These are phyloP conservation scores for Yarrowia deformans DNA, from an alignment of 805 yeast species.

Conservation along the genomic window DNA sequence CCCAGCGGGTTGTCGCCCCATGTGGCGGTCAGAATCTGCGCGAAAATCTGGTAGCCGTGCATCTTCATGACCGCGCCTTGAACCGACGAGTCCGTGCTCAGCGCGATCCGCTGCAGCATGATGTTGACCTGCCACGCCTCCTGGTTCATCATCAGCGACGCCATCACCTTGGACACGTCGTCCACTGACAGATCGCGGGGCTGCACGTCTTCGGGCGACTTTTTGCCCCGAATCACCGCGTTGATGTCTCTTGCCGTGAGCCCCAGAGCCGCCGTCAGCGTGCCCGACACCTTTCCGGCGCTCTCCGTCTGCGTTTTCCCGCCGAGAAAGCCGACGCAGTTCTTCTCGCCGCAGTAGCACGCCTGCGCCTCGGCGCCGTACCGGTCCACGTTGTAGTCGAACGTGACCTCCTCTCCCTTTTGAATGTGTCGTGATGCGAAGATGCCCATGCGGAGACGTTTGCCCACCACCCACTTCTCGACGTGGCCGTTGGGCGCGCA, in stretches of 20 bases:
- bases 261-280: constrained; percentile 84
- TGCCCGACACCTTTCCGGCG: constrained; percentile 81
- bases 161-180: constrained; percentile 80
- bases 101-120: constrained; percentile 71
- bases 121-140: constrained; percentile 69
- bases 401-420: constrained; percentile 88
- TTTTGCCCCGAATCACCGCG: constrained; percentile 56
- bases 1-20: constrained; percentile 28
- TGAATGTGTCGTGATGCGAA: constrained; percentile 78
- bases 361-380: constrained; percentile 95
- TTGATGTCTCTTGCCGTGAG: constrained; percentile 68
- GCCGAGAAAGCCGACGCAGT: constrained; percentile 92
- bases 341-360: constrained; percentile 91
- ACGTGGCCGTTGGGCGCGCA: constrained; percentile 95
- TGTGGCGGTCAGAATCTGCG: constrained; percentile 57
- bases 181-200: constrained; percentile 55
- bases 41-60: constrained; percentile 86
- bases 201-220: constrained; percentile 58
- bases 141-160: constrained; percentile 78
- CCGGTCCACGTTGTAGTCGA: constrained; percentile 92
- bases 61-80: constrained; percentile 70
- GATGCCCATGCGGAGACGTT: constrained; percentile 90
- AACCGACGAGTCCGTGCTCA: constrained; percentile 54
- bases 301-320: constrained; percentile 97
- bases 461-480: constrained; percentile 96